Evolutionary conservation across 164 flowering plant genomes (phyloP).

Genomic region (Tetracentron sinense): DNA sequence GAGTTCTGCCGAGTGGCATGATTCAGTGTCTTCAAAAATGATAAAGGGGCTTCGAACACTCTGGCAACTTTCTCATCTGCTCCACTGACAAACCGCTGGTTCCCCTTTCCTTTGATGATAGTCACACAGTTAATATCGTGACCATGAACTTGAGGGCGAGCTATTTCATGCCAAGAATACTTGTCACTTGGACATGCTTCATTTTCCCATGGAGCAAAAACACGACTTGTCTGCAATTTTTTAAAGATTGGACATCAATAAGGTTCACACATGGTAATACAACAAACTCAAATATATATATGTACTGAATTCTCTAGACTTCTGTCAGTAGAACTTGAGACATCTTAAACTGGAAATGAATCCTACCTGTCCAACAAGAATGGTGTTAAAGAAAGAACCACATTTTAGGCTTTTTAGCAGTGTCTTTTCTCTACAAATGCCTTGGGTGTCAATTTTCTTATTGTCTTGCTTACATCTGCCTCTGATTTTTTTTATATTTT

Average conservation of each 20-base stretch:
- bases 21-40: slow-evolving; percentile 78
- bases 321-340: neutral
- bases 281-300: neutral
- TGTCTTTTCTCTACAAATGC: neutral
- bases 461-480: too few species aligned
- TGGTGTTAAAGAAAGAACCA: too few species aligned
- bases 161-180: slow-evolving; percentile 84
- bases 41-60: slow-evolving; percentile 93
- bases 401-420: too few species aligned
- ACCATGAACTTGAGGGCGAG: slow-evolving; percentile 98
- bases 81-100: slow-evolving; percentile 88
- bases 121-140: slow-evolving; percentile 93
- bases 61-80: slow-evolving; percentile 99
- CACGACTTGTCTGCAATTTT: slow-evolving; percentile 70
- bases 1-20: slow-evolving; percentile 42
- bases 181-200: slow-evolving; percentile 25
- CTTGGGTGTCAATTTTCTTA: too few species aligned
- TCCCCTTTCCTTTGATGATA: slow-evolving; percentile 74
- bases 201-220: slow-evolving; percentile 76
- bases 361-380: neutral
- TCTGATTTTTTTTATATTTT: too few species aligned
- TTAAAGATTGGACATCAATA: neutral
- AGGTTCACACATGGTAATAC: neutral
- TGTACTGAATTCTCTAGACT: neutral
- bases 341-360: neutral